Percentiles rank a stretch among this genome's conserved stretches.
Evolutionary conservation across 495 filamentous ascomycete species (phyloP).

Genomic region (Parathielavia appendiculata): DNA sequence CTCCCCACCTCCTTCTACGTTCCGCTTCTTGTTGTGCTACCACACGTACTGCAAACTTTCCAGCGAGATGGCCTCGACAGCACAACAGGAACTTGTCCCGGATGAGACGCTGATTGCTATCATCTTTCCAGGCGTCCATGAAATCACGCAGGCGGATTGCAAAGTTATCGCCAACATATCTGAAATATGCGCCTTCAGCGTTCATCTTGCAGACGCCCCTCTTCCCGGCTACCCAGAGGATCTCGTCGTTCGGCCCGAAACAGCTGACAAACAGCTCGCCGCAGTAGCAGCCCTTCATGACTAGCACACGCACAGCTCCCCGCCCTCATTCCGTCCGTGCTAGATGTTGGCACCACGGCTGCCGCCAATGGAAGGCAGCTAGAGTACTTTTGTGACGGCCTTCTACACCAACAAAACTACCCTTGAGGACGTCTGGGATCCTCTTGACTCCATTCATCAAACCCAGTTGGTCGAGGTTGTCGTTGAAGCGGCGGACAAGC

Average conservation of each 20-base stretch:
- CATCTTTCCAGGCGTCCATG: no score
- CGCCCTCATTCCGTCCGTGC: not conserved
- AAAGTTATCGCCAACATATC: not conserved
- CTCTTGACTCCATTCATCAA: not conserved
- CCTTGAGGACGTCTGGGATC: not conserved
- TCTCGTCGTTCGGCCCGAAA: not conserved
- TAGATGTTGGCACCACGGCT: not conserved
- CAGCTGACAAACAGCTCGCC: no score
- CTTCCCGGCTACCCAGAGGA: not conserved
- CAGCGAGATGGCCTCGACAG: no score
- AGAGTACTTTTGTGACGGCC: not conserved
- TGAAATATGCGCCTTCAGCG: not conserved
- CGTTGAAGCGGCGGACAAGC: not conserved
- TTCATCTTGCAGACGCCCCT: not conserved
- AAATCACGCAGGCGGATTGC: not conserved
- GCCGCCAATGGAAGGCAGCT: not conserved
- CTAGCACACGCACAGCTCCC: not conserved
- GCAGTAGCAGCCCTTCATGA: not conserved
- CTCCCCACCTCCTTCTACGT: no score
- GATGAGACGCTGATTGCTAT: no score
- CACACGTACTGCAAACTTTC: no score
- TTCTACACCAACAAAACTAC: not conserved
- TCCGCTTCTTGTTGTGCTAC: no score
- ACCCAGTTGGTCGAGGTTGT: not conserved
- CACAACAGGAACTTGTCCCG: no score